phyloP scores from a whole-genome alignment of 164 flowering plant species.

The Aristolochia californica region DNA sequence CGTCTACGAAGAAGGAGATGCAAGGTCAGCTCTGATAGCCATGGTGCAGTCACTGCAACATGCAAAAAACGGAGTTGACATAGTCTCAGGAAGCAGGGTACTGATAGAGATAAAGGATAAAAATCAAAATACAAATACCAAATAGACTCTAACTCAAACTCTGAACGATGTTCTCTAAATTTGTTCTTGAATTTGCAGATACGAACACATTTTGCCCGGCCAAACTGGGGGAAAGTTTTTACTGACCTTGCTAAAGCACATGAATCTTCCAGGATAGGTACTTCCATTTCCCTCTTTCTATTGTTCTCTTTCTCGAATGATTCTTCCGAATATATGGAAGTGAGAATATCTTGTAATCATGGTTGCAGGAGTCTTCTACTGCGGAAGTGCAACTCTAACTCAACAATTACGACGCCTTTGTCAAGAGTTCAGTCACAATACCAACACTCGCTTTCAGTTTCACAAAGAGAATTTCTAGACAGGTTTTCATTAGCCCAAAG shows the following conservation, averaged over 20 bases:
- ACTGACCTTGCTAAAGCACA: constrained; percentile 39
- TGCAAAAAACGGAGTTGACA: constrained; percentile 82
- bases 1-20: constrained; percentile 96
- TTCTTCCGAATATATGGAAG: neutral
- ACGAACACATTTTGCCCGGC: constrained; percentile 87
- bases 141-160: no score
- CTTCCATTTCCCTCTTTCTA: neutral
- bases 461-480: constrained; percentile 88
- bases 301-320: neutral
- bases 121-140: no score
- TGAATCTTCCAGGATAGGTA: constrained; percentile 55
- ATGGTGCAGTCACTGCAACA: constrained; percentile 93
- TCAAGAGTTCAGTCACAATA: constrained; percentile 49
- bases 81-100: constrained; percentile 86
- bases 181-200: constrained; percentile 38
- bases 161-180: neutral
- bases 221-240: constrained; percentile 93
- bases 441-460: constrained; percentile 72
- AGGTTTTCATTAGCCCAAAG: no score
- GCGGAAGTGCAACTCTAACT: constrained; percentile 66
- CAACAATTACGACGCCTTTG: constrained; percentile 51
- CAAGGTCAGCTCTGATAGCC: constrained; percentile 81
- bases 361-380: constrained; percentile 84
- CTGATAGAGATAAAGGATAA: no score
- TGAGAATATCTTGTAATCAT: neutral